Conservation (phyloP, 108 stramenopile species). For the Cyclotella atomus region DNA sequence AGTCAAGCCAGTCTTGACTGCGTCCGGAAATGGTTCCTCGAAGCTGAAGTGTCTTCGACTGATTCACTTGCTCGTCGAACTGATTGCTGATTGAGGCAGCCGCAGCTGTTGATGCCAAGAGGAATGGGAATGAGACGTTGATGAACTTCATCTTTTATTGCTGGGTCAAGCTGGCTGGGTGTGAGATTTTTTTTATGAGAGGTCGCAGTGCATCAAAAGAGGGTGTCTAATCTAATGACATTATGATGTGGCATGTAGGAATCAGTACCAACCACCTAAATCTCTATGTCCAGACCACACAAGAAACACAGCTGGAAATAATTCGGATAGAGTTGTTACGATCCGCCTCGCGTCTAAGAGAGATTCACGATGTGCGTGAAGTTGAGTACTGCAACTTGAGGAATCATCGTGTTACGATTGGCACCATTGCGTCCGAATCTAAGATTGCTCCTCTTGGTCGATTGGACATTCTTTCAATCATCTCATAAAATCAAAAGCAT, state of each 20-base stretch:
- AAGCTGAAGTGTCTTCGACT: background rate
- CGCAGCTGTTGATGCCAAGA: background rate
- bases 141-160: constrained; percentile 17
- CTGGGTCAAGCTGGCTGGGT: too few species aligned
- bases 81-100: background rate
- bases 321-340: too few species aligned
- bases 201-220: too few species aligned
- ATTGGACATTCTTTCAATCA: background rate
- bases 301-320: too few species aligned
- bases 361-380: too few species aligned
- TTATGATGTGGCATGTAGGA: too few species aligned
- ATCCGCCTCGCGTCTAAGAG: too few species aligned
- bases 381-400: too few species aligned
- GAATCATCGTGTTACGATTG: background rate
- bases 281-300: too few species aligned
- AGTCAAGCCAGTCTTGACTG: background rate
- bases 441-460: background rate
- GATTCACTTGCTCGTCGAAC: background rate
- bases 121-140: background rate
- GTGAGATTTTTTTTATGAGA: background rate
- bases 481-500: background rate
- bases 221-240: too few species aligned
- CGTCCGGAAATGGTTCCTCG: background rate
- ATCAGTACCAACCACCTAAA: too few species aligned
- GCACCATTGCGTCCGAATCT: background rate